These are phyloP conservation scores for Arthroderma sp. DNA, from an alignment of 2,329 filamentous ascomycete species.

Conservation along the genomic window DNA sequence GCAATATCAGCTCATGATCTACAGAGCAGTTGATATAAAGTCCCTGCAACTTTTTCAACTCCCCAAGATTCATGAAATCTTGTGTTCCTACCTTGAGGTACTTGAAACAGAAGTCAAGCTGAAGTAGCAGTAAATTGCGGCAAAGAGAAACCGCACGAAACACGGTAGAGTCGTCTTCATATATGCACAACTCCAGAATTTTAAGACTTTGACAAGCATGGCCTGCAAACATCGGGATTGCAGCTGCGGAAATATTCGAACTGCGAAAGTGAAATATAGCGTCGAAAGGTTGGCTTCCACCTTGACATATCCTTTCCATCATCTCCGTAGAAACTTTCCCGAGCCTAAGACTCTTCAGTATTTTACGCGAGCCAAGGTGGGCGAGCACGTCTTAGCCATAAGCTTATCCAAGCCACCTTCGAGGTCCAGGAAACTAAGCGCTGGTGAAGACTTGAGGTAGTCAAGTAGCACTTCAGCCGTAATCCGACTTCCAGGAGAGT, in stretches of 20 bases:
- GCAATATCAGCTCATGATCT: no score
- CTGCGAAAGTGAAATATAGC: not conserved
- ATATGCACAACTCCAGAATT: not conserved
- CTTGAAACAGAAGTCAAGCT: not conserved
- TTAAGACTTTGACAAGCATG: not conserved
- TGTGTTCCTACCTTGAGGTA: not conserved
- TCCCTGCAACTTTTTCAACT: no score
- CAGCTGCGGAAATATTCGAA: not conserved
- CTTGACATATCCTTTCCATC: not conserved
- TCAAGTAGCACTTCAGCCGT: conserved; percentile 1
- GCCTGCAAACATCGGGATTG: not conserved
- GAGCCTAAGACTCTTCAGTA: not conserved
- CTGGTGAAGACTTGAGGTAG: not conserved
- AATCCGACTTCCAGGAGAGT: not conserved
- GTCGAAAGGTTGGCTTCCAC: not conserved
- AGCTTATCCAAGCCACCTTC: not conserved
- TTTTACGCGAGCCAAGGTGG: not conserved
- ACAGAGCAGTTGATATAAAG: no score
- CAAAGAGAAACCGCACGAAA: not conserved
- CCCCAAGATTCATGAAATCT: no score
- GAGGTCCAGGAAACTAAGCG: not conserved
- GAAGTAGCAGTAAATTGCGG: not conserved
- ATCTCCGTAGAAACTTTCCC: not conserved
- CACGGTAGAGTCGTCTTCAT: not conserved
- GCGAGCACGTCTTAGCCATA: not conserved